Evolutionary conservation across 202 grass and related monocot species (phyloP).

Genomic region (Carex arenaria): DNA sequence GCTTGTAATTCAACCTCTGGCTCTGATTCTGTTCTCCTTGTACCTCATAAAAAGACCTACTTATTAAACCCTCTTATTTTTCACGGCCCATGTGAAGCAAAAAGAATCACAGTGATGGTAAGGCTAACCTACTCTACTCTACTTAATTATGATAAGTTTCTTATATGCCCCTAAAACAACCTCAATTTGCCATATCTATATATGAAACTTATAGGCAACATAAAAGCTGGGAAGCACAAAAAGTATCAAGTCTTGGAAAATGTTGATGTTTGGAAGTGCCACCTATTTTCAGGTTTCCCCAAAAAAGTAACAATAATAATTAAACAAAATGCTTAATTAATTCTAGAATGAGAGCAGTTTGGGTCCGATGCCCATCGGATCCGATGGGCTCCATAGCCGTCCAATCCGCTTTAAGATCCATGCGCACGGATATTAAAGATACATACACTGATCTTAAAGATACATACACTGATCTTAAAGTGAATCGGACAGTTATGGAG

Average conservation of each 20-base stretch:
- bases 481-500: no score
- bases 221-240: no score
- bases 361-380: no score
- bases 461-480: no score
- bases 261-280: background rate
- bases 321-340: no score
- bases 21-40: conserved; percentile 29
- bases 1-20: conserved; percentile 44
- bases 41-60: conserved; percentile 45
- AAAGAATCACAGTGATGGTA: conserved; percentile 46
- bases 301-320: background rate
- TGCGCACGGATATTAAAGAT: no score
- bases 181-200: background rate
- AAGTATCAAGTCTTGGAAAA: background rate
- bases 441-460: no score
- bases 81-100: conserved; percentile 45
- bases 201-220: background rate
- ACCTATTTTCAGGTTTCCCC: background rate
- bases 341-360: no score
- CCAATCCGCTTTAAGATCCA: no score
- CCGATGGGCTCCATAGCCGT: no score
- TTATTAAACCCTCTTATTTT: conserved; percentile 47
- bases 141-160: background rate
- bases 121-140: conserved; percentile 6
- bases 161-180: background rate